Percentiles rank a stretch among this genome's conserved stretches.
phyloP scores from a whole-genome alignment of 768 basidiomycete genomes.

The Suillus tomentosus region DNA sequence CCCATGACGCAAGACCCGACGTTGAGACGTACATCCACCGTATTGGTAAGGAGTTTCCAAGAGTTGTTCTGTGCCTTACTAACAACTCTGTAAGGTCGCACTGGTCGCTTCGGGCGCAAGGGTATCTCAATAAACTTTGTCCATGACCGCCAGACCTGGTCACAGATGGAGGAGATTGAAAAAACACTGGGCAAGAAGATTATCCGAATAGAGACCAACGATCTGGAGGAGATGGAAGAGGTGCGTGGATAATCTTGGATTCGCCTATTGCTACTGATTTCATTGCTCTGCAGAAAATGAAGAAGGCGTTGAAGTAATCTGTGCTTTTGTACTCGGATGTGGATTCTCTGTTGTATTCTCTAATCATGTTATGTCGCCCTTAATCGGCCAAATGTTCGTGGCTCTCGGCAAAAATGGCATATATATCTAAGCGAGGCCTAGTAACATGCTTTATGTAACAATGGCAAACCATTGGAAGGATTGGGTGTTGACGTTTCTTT shows the following conservation, averaged over 20 bases:
- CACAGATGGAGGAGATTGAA: slow-evolving; percentile 90
- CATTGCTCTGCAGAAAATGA: slow-evolving; percentile 63
- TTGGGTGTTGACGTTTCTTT: neutral
- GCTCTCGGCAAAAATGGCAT: neutral
- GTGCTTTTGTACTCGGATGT: neutral
- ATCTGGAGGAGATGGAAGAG: slow-evolving; percentile 93
- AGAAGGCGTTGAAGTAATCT: slow-evolving; percentile 68
- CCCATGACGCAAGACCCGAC: slow-evolving; percentile 68
- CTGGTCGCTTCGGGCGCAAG: slow-evolving; percentile 96
- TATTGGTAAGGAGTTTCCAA: slow-evolving; percentile 64
- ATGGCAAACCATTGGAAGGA: neutral
- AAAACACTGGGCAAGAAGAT: slow-evolving; percentile 76
- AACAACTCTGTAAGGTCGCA: slow-evolving; percentile 69
- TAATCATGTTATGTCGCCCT: neutral
- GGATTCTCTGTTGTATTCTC: slow-evolving; percentile 5
- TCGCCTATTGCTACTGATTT: slow-evolving; percentile 8
- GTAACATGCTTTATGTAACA: neutral
- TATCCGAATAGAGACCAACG: slow-evolving; percentile 82
- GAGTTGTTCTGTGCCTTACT: slow-evolving; percentile 1
- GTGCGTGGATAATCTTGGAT: slow-evolving; percentile 43
- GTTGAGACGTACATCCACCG: slow-evolving; percentile 98
- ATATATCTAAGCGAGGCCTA: neutral
- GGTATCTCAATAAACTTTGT: slow-evolving; percentile 98
- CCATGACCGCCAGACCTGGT: slow-evolving; percentile 84
- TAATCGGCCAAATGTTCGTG: neutral